Percentiles rank a stretch among this genome's conserved stretches.
These are phyloP conservation scores for Coemansia javaensis DNA, from an alignment of 192 early-diverging fungal genomes.

Conservation along the genomic window DNA sequence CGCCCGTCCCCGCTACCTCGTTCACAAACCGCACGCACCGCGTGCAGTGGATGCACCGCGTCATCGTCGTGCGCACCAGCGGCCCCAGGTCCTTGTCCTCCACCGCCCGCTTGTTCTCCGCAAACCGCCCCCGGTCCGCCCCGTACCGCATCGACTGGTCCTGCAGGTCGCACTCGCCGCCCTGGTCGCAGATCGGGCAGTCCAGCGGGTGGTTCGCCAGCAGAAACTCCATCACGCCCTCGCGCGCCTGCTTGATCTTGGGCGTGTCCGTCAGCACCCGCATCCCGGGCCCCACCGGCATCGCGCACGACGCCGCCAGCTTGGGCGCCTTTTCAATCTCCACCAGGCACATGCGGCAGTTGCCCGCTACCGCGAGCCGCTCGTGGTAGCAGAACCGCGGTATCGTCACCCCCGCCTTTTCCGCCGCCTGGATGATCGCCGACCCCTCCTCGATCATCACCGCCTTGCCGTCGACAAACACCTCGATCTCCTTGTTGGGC, in stretches of 20 bases:
- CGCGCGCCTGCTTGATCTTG: slow-evolving; percentile 93
- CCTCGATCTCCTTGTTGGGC: slow-evolving; percentile 71
- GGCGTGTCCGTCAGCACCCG: slow-evolving; percentile 91
- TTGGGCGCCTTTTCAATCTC: slow-evolving; percentile 96
- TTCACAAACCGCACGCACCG: slow-evolving; percentile 97
- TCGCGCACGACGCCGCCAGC: slow-evolving; percentile 93
- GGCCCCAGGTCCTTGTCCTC: slow-evolving; percentile 98
- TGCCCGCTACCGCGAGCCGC: slow-evolving; percentile 93
- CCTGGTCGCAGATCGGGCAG: slow-evolving; percentile 98
- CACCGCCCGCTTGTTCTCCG: slow-evolving; percentile 91
- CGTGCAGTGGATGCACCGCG: slow-evolving; percentile 98
- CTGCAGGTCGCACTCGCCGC: slow-evolving; percentile 98
- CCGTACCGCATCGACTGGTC: slow-evolving; percentile 97
- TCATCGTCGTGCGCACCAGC: slow-evolving; percentile 94
- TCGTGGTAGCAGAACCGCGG: slow-evolving; percentile 78
- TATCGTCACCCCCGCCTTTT: slow-evolving; percentile 82
- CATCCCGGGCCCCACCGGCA: slow-evolving; percentile 97
- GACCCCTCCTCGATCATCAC: slow-evolving; percentile 88
- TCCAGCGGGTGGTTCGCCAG: slow-evolving; percentile 97
- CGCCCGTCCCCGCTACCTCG: slow-evolving; percentile 92
- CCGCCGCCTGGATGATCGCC: slow-evolving; percentile 96
- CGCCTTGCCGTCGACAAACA: slow-evolving; percentile 87
- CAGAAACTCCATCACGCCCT: slow-evolving; percentile 90
- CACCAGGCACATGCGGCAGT: slow-evolving; percentile 99
- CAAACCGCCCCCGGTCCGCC: slow-evolving; percentile 84